These are phyloP conservation scores for Magnaporthiopsis incrustans DNA, from an alignment of 2,329 filamentous ascomycete genomes.

Conservation along the genomic window DNA sequence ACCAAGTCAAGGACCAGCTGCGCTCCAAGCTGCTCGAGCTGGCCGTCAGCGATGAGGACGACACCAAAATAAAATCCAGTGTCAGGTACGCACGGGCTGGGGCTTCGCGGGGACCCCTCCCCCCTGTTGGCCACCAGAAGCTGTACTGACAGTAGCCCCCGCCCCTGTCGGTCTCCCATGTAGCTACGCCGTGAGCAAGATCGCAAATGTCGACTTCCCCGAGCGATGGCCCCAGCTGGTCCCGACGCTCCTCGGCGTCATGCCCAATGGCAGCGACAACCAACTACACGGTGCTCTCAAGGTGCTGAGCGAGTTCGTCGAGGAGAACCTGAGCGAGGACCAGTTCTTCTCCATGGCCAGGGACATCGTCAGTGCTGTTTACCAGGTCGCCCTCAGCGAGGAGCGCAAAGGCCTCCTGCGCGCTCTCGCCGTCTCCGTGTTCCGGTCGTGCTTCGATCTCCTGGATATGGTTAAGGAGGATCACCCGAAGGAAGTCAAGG, in stretches of 20 bases:
- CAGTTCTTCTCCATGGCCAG: slow-evolving; percentile 89
- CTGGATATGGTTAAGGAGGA: slow-evolving; percentile 96
- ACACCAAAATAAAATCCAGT: slow-evolving; percentile 82
- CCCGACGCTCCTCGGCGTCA: slow-evolving; percentile 67
- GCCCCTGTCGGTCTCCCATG: slow-evolving; percentile 6
- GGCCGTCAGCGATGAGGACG: slow-evolving; percentile 62
- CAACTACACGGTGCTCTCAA: slow-evolving; percentile 86
- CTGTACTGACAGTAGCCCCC: slow-evolving; percentile 3
- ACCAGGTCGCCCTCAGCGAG: slow-evolving; percentile 71
- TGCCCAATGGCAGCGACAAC: slow-evolving; percentile 65
- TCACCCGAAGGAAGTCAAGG: slow-evolving; percentile 76
- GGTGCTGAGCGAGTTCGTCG: slow-evolving; percentile 82
- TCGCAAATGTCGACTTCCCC: slow-evolving; percentile 87
- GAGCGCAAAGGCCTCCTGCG: slow-evolving; percentile 67
- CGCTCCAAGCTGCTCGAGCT: slow-evolving; percentile 69
- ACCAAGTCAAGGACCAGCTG: slow-evolving; percentile 66
- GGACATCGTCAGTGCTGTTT: slow-evolving; percentile 77
- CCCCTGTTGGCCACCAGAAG: not conserved
- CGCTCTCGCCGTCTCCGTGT: slow-evolving; percentile 81
- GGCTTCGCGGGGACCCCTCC: not conserved
- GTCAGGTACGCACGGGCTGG: slow-evolving; percentile 53
- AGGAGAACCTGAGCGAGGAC: slow-evolving; percentile 86
- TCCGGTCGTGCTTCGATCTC: slow-evolving; percentile 86
- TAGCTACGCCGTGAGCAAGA: slow-evolving; percentile 78
- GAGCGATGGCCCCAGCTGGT: slow-evolving; percentile 91